phyloP scores from a whole-genome alignment of 441 rosid genomes.

The Euphorbia celastroides region DNA sequence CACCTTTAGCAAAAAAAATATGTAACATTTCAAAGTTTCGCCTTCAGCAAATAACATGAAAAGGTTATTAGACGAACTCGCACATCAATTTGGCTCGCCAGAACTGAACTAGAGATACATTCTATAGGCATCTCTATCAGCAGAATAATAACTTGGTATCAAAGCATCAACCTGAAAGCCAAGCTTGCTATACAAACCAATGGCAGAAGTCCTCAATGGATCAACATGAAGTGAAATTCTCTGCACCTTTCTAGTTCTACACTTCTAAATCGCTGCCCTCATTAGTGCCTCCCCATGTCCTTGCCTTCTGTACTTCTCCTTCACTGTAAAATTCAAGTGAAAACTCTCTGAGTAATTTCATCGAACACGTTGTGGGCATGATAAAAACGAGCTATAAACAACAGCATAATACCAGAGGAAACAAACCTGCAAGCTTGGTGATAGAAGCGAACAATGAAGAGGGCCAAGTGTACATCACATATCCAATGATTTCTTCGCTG shows the following conservation, averaged over 20 bases:
- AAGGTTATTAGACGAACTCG: too few species aligned
- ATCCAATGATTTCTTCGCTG: constrained; percentile 51
- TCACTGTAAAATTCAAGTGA: constrained; percentile 33
- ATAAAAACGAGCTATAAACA: background rate
- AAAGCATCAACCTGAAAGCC: too few species aligned
- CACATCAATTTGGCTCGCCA: too few species aligned
- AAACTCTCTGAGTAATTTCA: constrained; percentile 20
- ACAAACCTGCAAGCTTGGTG: constrained; percentile 72
- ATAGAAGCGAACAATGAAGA: constrained; percentile 64
- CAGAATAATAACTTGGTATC: constrained; percentile 66
- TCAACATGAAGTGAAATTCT: constrained; percentile 71
- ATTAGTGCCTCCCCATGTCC: constrained; percentile 69
- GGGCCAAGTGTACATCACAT: constrained; percentile 62
- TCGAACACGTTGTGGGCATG: constrained; percentile 37
- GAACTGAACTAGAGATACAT: constrained; percentile 48
- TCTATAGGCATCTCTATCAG: constrained; percentile 62
- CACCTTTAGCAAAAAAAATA: too few species aligned
- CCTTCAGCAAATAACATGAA: too few species aligned
- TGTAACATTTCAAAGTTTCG: too few species aligned
- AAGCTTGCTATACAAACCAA: too few species aligned
- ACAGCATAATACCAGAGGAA: too few species aligned
- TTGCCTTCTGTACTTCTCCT: constrained; percentile 53
- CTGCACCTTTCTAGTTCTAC: constrained; percentile 44
- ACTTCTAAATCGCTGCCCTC: constrained; percentile 55
- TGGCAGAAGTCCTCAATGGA: constrained; percentile 51